Evolutionary conservation across 2,329 filamentous ascomycete species (phyloP).

Genomic region (Teratosphaeria zuluensis): DNA sequence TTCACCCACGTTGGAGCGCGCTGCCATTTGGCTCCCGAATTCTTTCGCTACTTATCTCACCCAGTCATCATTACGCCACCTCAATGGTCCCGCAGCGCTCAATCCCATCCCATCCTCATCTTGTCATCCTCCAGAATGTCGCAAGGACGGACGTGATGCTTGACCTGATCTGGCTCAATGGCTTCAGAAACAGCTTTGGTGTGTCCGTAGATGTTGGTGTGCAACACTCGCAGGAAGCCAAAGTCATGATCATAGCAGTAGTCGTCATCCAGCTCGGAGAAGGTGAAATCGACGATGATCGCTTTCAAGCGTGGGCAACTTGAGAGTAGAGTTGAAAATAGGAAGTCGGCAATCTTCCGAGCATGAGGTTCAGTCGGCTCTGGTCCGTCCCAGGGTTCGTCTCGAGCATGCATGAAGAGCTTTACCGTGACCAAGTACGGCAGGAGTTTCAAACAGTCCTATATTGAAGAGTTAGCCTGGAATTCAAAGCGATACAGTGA

Average conservation of each 20-base stretch:
- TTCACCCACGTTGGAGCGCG: too few relatives aligned
- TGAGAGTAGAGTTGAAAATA: not conserved
- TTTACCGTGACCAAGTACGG: not conserved
- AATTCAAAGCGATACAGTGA: not conserved
- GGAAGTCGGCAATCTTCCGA: not conserved
- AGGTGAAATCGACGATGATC: not conserved
- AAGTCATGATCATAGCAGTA: too few relatives aligned
- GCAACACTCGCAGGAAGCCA: not conserved
- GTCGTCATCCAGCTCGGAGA: not conserved
- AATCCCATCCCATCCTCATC: not conserved
- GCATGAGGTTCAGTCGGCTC: too few relatives aligned
- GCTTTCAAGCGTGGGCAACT: not conserved
- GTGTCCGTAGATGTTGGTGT: not conserved
- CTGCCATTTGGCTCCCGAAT: too few relatives aligned
- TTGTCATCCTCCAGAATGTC: not conserved
- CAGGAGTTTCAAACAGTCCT: not conserved
- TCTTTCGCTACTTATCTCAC: too few relatives aligned
- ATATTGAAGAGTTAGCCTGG: not conserved
- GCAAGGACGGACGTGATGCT: not conserved
- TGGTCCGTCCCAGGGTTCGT: too few relatives aligned
- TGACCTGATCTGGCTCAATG: not conserved
- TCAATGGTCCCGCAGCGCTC: too few relatives aligned
- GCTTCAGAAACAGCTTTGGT: not conserved
- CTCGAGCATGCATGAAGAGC: not conserved
- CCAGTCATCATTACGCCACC: too few relatives aligned